Base-by-base conservation (phyloP, 2,329 filamentous ascomycete genomes). In the Magnaporthiopsis incrustans region DNA sequence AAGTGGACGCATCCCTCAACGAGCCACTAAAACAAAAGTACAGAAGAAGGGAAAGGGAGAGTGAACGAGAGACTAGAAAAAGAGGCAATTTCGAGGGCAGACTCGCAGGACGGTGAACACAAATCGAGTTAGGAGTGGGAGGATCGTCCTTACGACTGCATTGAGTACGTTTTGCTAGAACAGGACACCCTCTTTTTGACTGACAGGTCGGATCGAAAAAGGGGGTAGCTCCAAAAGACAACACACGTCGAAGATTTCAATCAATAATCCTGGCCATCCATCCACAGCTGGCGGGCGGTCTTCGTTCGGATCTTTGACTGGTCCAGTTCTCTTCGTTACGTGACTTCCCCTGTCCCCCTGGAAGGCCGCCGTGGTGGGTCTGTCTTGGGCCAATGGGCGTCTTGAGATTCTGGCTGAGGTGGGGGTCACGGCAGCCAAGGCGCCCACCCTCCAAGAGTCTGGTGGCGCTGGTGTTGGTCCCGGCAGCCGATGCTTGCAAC, bases 1-100 rank as follows among this genome's bases (percentile, higher is more conserved):
- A 30, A 30, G 44, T 25, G 60, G 60, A 61, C 60, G 60, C 60
- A 61, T 50, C 22, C 60, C 60, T 50, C 60, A 61, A 56, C 60
- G 22, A 25, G 14, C 44, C 44, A 53, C 44, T 53, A 53, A 53
- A 53, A 53, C 18, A 53, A 25, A 53, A 53, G 44, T 22, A 25
- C 18, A 53, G n/a, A 53, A 53, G 8, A 53, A 22, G 10, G 11
- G 32, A 10, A 50, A 50, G 44, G 44, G 44, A 50, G 44, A 10
- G 18, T 53, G 44, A 53, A 53, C 44, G 44, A 53, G 44, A 25
- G 44, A 53, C 44, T 8, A n/a, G 44, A 53, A 44, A 25, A 22
- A 53, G 22, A 53, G 22, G 44, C n/a, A 25, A 25, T n/a, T 22
- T 25, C 44, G n/a, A 25, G 44, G 44, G 22, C n/a, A 2, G 44